Evolutionary conservation across 345 rosid genomes (phyloP), one percentile per base, ranked within the genome.

Genomic region (Punica granatum): DNA sequence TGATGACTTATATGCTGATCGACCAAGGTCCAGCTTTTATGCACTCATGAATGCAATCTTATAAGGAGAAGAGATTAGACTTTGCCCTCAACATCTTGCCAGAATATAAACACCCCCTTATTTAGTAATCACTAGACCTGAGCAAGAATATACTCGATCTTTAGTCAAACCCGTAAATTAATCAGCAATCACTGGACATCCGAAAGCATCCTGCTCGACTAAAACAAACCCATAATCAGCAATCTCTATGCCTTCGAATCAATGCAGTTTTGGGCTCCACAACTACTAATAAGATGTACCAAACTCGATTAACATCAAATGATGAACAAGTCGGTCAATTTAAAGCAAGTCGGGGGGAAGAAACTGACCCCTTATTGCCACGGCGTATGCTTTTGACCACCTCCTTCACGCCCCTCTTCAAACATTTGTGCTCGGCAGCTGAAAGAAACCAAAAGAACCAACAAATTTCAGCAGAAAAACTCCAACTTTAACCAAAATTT

Each of bases 391-490:
- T 91, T 72, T 91, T 89, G 21, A 94, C 97, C 6, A 94, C 99
- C 82, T 94, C 99, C 74, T 94, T 94, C 36, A 94, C 99, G 12
- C 99, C 99, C 79, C 99, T 85, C 83, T 89, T 94, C 89, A 94
- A 78, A 77, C 99, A 91, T 74, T 89, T 94, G 48, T 82, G 81
- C 19, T 88, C 98, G 67, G 98, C 86, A 73, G 96, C 98, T 94
- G 77, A 19, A 58, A 32, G 2, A 36, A 51, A 71, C 0, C 26
- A 28, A 41, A 23, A 21, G 18, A 60, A 51, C 51, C 51, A 30
- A 33, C 16, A 15, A 26, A 13, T 28, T 26, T 30, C 19, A 13
- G 2, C 61, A 56, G 6, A 26, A 56, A 1, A 56, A 56, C 11
- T 34, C 23, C 3, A 66, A 43, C 16, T 58, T 37, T 12, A 16